A percentile compares a stretch with the other conserved stretches of the same genome.
These are phyloP conservation scores for Zygosaccharomyces bailii DNA, from an alignment of 805 yeast species.

Conservation along the genomic window DNA sequence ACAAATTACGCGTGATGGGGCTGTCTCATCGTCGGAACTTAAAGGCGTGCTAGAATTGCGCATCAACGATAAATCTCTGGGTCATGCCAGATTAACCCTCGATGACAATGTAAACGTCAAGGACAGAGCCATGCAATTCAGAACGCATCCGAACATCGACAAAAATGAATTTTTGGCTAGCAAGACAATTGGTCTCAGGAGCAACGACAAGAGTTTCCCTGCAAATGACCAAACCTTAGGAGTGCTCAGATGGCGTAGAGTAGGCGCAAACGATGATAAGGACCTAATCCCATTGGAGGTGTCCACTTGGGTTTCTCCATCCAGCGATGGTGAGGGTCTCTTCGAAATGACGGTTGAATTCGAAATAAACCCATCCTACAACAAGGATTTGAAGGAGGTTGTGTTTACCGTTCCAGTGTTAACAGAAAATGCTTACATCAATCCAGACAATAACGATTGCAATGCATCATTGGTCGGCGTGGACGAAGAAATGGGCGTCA, in stretches of 20 bases:
- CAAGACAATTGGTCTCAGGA: constrained; percentile 68
- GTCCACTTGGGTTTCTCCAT: constrained; percentile 78
- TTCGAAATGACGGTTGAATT: constrained; percentile 84
- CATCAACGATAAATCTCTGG: constrained; percentile 69
- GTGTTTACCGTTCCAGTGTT: constrained; percentile 61
- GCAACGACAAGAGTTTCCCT: constrained; percentile 78
- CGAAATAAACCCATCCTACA: constrained; percentile 55
- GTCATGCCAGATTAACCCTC: constrained; percentile 62
- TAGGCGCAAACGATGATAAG: constrained; percentile 57
- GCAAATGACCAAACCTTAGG: constrained; percentile 86
- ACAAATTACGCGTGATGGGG: constrained; percentile 80
- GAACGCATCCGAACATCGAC: constrained; percentile 96
- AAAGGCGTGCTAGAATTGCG: constrained; percentile 90
- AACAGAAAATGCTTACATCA: constrained; percentile 51
- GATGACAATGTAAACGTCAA: constrained; percentile 46
- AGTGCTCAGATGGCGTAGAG: constrained; percentile 87
- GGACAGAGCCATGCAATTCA: constrained; percentile 57
- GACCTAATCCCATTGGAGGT: constrained; percentile 60
- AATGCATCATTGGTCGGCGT: constrained; percentile 55
- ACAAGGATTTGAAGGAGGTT: constrained; percentile 48
- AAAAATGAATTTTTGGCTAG: constrained; percentile 58
- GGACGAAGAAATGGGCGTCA: constrained; percentile 61
- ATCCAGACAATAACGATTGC: constrained; percentile 45
- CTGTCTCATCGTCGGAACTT: constrained; percentile 63
- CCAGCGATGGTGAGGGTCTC: constrained; percentile 50